A percentile compares a stretch with the other conserved stretches of the same genome.
These are phyloP conservation scores for Zasmidium angulare DNA, from an alignment of 2,329 filamentous ascomycete species.

Conservation along the genomic window DNA sequence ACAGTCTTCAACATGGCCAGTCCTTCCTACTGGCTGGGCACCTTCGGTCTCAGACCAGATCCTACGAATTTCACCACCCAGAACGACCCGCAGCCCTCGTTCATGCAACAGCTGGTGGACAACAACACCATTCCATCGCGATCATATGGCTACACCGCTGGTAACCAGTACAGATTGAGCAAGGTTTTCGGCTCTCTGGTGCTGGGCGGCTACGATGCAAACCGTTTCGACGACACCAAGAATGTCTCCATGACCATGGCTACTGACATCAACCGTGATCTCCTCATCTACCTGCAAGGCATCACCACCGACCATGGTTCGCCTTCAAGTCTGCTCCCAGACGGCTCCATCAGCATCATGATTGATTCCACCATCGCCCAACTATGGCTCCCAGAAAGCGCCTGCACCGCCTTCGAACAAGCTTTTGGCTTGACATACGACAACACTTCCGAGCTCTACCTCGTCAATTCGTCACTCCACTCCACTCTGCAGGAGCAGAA, in stretches of 20 bases:
- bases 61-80: slow-evolving; percentile 39
- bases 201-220: slow-evolving; percentile 41
- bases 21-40: slow-evolving; percentile 34
- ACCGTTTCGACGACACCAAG: slow-evolving; percentile 36
- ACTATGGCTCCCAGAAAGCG: slow-evolving; percentile 59
- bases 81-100: slow-evolving; percentile 36
- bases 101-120: slow-evolving; percentile 32
- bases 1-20: slow-evolving; percentile 31
- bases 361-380: slow-evolving; percentile 66
- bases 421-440: slow-evolving; percentile 38
- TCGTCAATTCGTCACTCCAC: slow-evolving; percentile 36
- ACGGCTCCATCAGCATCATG: slow-evolving; percentile 42
- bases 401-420: slow-evolving; percentile 37
- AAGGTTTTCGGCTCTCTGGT: slow-evolving; percentile 39
- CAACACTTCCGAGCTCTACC: slow-evolving; percentile 30
- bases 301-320: slow-evolving; percentile 29
- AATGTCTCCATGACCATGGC: slow-evolving; percentile 34
- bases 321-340: slow-evolving; percentile 28
- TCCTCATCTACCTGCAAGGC: slow-evolving; percentile 34
- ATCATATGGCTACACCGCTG: slow-evolving; percentile 40
- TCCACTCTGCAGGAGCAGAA: slow-evolving; percentile 26
- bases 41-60: slow-evolving; percentile 36
- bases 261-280: slow-evolving; percentile 33
- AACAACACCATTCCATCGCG: slow-evolving; percentile 37
- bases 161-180: slow-evolving; percentile 37